Evolutionary conservation across 768 basidiomycete genomes (phyloP).

Genomic region (Macrolepiota fuliginosa): DNA sequence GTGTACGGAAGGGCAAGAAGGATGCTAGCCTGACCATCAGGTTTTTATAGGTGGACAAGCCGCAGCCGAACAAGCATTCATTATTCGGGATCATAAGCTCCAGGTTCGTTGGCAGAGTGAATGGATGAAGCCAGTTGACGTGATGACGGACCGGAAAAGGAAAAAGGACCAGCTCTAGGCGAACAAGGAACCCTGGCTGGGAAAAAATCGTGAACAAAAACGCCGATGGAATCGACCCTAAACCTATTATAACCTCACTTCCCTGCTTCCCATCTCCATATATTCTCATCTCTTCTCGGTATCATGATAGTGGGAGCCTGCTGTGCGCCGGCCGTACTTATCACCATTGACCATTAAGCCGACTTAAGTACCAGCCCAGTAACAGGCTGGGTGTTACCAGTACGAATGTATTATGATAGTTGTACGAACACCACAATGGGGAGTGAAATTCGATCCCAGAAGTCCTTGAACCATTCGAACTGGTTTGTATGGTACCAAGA

Average conservation of each 20-base stretch:
- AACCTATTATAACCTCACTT: background rate
- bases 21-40: background rate
- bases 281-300: too few species aligned
- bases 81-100: background rate
- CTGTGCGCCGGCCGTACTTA: too few species aligned
- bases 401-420: background rate
- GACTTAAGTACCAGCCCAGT: too few species aligned
- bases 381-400: background rate
- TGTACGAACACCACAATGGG: background rate
- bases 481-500: background rate
- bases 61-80: background rate
- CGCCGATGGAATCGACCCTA: background rate
- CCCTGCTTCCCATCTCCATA: too few species aligned
- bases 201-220: background rate
- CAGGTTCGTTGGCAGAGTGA: background rate
- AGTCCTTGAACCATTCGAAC: background rate
- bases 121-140: background rate
- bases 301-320: too few species aligned
- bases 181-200: background rate
- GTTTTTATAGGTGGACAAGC: background rate
- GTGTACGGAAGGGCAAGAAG: background rate
- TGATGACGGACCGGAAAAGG: background rate
- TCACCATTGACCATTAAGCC: too few species aligned
- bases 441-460: background rate
- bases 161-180: background rate